These are phyloP conservation scores for Hygrocybe coccinea DNA, from an alignment of 768 basidiomycete species.

Conservation along the genomic window DNA sequence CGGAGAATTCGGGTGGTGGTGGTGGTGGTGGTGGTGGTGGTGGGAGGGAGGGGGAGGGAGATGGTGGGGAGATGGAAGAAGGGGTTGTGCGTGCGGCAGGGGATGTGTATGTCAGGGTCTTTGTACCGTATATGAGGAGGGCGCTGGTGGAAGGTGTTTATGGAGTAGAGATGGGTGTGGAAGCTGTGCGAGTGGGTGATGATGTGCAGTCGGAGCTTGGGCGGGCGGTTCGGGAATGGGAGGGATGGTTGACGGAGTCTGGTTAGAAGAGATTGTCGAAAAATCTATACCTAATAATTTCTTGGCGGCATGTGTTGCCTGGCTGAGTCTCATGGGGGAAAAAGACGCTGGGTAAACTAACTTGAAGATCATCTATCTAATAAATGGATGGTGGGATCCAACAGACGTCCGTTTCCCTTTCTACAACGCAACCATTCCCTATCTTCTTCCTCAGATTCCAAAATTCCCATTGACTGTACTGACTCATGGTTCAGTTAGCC, in stretches of 20 bases:
- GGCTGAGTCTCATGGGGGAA: too few relatives aligned
- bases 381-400: too few relatives aligned
- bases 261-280: too few relatives aligned
- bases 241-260: slow-evolving; percentile 24
- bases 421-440: too few relatives aligned
- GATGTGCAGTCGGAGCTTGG: slow-evolving; percentile 7
- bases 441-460: too few relatives aligned
- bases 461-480: not conserved
- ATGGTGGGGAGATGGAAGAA: slow-evolving; percentile 26
- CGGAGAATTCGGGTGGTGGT: slow-evolving; percentile 15
- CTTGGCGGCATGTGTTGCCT: too few relatives aligned
- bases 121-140: slow-evolving; percentile 67
- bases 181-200: slow-evolving; percentile 17
- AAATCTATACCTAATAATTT: too few relatives aligned
- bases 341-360: too few relatives aligned
- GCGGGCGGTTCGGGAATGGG: slow-evolving; percentile 32
- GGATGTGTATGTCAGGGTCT: slow-evolving; percentile 51
- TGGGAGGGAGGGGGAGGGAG: slow-evolving; percentile 28
- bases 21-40: slow-evolving; percentile 28
- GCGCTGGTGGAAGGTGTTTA: slow-evolving; percentile 77
- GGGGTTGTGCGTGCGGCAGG: slow-evolving; percentile 44
- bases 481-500: slow-evolving; percentile 26
- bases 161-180: slow-evolving; percentile 29
- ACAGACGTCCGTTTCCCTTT: too few relatives aligned
- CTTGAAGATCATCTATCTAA: too few relatives aligned